A percentile compares a stretch with the other conserved stretches of the same genome.
phyloP scores from a whole-genome alignment of 345 rosid genomes.

The Microcos paniculata region DNA sequence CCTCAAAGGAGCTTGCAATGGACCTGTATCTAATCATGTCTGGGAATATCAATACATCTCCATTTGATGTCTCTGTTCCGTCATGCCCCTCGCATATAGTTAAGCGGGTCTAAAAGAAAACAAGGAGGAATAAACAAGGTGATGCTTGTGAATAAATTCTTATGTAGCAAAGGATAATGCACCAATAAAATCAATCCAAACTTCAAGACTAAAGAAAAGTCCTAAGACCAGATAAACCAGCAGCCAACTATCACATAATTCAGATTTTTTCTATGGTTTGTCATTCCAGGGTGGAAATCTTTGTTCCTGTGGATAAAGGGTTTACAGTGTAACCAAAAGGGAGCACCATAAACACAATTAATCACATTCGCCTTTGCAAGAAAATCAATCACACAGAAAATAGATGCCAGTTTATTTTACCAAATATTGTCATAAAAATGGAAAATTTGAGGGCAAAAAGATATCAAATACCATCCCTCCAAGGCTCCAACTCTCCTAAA shows the following conservation, averaged over 20 bases:
- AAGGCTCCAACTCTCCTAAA: background rate
- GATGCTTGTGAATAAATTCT: background rate
- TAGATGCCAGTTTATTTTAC: background rate
- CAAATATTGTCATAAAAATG: background rate
- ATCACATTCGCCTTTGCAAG: background rate
- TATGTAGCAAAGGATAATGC: background rate
- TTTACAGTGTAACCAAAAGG: background rate
- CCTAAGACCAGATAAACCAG: background rate
- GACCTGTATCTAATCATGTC: constrained; percentile 99
- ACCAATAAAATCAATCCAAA: background rate
- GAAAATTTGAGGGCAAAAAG: background rate
- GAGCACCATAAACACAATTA: background rate
- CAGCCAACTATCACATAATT: constrained; percentile 7
- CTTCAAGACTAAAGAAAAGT: background rate
- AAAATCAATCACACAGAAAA: background rate
- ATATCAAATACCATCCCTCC: background rate
- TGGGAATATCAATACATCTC: constrained; percentile 94
- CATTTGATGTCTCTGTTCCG: constrained; percentile 96
- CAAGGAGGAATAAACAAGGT: background rate
- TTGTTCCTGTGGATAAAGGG: background rate
- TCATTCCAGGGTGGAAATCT: background rate
- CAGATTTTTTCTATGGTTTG: background rate
- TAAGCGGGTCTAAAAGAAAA: constrained; percentile 60
- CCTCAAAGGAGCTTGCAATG: constrained; percentile 12
- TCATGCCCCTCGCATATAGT: constrained; percentile 99